A percentile compares a stretch with the other conserved stretches of the same genome.
Evolutionary conservation across 768 basidiomycete genomes (phyloP).

Genomic region (Rubroboletus pulcherrimus): DNA sequence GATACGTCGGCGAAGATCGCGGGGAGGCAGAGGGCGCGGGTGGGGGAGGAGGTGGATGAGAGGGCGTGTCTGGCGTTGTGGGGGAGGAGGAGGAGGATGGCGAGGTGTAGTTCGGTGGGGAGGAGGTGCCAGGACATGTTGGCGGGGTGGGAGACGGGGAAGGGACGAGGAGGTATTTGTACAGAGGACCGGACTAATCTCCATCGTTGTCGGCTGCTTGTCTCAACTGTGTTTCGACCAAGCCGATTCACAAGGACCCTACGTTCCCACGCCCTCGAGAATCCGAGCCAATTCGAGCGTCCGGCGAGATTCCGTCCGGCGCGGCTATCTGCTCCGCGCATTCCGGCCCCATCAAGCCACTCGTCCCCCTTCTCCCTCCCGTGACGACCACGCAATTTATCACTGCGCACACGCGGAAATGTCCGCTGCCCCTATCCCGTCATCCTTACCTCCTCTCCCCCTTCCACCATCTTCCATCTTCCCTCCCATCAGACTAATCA

Average conservation of each 20-base stretch:
- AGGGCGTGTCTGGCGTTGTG: conserved; percentile 43
- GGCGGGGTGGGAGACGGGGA: neutral
- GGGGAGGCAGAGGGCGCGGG: conserved; percentile 55
- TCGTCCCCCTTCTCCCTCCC: neutral
- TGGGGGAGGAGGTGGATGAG: conserved; percentile 45
- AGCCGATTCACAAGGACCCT: conserved; percentile 24
- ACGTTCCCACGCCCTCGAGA: conserved; percentile 11
- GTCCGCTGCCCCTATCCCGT: neutral
- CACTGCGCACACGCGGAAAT: neutral
- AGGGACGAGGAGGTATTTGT: neutral
- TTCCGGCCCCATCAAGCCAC: conserved; percentile 12
- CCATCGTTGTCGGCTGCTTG: conserved; percentile 17
- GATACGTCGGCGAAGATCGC: conserved; percentile 56
- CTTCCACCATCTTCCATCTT: no score
- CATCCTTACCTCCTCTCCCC: no score
- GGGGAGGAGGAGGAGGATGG: conserved; percentile 50
- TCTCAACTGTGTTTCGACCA: neutral
- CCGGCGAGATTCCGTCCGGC: conserved; percentile 27
- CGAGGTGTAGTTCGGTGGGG: conserved; percentile 64
- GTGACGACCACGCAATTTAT: neutral
- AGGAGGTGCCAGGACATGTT: conserved; percentile 49
- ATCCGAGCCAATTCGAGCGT: conserved; percentile 10
- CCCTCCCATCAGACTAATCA: no score
- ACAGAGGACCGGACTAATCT: neutral
- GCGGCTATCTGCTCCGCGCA: conserved; percentile 15